phyloP scores from a whole-genome alignment of 306 rosid species.

The Hippophae rhamnoides region DNA sequence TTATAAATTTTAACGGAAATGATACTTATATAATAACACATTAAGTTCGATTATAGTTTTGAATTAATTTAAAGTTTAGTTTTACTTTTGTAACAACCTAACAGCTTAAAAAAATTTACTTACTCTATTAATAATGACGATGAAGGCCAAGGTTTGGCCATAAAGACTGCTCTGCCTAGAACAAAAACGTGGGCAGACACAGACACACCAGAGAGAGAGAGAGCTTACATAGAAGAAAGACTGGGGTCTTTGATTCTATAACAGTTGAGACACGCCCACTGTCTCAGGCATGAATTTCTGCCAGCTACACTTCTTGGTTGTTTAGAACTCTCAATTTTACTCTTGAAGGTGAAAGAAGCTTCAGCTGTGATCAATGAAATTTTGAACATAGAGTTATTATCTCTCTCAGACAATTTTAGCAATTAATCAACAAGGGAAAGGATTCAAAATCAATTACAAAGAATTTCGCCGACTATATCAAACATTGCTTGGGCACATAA shows the following conservation, averaged over 20 bases:
- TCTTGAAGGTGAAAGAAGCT: conserved; percentile 34
- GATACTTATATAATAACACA: too few species aligned
- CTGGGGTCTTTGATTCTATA: conserved; percentile 38
- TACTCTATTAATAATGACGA: too few species aligned
- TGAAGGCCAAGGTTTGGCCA: too few species aligned
- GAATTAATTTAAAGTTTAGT: too few species aligned
- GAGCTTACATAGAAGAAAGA: conserved; percentile 47
- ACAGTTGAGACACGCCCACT: conserved; percentile 30
- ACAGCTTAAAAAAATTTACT: too few species aligned
- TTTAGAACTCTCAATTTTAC: conserved; percentile 15
- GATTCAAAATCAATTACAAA: background rate
- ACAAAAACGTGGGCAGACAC: background rate
- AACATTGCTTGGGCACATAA: background rate
- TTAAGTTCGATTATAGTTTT: too few species aligned
- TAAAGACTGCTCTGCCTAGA: too few species aligned
- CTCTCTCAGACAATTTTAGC: conserved; percentile 1
- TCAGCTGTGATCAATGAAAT: conserved; percentile 34
- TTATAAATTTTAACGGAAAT: too few species aligned
- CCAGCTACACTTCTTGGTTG: conserved; percentile 18
- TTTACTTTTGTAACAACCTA: too few species aligned
- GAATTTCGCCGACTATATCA: background rate
- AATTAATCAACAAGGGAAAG: background rate
- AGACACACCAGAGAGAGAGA: conserved; percentile 18
- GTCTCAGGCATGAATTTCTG: conserved; percentile 35
- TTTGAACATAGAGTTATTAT: conserved; percentile 1